Conservation (phyloP, 148 eudicot species). For the Rhododendron molle region DNA sequence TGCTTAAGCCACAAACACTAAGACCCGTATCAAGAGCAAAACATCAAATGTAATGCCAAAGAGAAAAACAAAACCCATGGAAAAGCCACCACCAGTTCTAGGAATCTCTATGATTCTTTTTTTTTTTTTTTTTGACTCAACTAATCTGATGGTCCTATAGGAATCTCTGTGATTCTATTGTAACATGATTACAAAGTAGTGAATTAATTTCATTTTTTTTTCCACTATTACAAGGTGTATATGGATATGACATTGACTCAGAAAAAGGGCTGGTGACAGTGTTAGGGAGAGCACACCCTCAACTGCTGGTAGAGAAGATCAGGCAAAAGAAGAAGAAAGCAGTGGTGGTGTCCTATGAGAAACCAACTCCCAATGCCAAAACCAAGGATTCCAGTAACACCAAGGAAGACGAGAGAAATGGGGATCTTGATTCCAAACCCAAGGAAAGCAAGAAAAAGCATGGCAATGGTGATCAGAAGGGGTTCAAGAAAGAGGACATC, state of each 20-base stretch:
- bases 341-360: conserved; percentile 4
- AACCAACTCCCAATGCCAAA: not conserved
- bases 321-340: not conserved
- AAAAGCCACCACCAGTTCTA: no score
- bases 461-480: not conserved
- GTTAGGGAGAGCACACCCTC: not conserved
- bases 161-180: not conserved
- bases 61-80: no score
- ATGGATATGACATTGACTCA: not conserved
- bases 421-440: not conserved
- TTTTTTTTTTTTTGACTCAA: no score
- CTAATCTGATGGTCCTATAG: not conserved
- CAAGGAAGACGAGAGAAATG: not conserved
- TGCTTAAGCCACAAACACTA: no score
- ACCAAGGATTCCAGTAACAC: not conserved
- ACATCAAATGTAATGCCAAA: no score
- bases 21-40: no score
- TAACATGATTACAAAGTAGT: not conserved
- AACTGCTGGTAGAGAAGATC: not conserved
- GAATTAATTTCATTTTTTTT: not conserved
- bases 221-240: not conserved
- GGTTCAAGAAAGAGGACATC: not conserved
- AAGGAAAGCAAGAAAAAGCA: not conserved
- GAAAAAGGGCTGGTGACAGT: conserved; percentile 6
- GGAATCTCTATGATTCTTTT: not conserved